These are phyloP conservation scores for Fusarium subglutinans DNA, from an alignment of 2,329 filamentous ascomycete species.

Conservation along the genomic window DNA sequence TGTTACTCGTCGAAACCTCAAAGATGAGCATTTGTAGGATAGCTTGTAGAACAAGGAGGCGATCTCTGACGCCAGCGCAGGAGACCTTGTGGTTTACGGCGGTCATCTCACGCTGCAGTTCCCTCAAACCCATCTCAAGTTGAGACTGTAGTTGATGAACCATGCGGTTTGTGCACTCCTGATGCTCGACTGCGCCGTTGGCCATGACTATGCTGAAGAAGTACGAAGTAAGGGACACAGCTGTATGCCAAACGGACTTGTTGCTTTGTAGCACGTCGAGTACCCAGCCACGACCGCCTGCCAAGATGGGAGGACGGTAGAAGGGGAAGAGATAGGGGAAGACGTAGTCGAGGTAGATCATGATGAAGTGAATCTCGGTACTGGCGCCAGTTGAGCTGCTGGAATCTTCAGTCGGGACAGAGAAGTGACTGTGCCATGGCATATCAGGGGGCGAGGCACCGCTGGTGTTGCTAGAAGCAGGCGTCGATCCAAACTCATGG, in stretches of 20 bases:
- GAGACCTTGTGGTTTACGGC: constrained; percentile 47
- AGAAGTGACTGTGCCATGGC: constrained; percentile 47
- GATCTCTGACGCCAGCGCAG: constrained; percentile 45
- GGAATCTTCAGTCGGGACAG: constrained; percentile 34
- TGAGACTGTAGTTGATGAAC: constrained; percentile 54
- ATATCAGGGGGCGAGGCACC: constrained; percentile 45
- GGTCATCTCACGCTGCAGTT: constrained; percentile 55
- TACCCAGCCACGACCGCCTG: constrained; percentile 69
- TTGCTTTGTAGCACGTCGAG: constrained; percentile 65
- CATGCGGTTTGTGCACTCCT: constrained; percentile 49
- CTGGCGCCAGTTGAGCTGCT: constrained; percentile 36
- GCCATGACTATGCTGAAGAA: constrained; percentile 61
- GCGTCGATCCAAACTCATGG: constrained; percentile 39
- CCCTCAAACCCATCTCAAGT: constrained; percentile 55
- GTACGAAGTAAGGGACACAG: constrained; percentile 65
- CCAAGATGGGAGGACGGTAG: constrained; percentile 64
- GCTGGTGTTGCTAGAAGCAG: constrained; percentile 45
- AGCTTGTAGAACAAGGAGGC: constrained; percentile 57
- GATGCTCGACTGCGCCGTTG: constrained; percentile 45
- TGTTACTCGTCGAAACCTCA: constrained; percentile 57
- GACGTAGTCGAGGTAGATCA: constrained; percentile 70
- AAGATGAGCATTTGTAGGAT: constrained; percentile 65
- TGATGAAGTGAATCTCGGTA: constrained; percentile 56
- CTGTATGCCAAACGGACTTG: constrained; percentile 66
- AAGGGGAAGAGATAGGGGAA: constrained; percentile 72